These are phyloP conservation scores for Galeopsis tetrahit DNA, from an alignment of 257 asterid genomes.

Conservation along the genomic window DNA sequence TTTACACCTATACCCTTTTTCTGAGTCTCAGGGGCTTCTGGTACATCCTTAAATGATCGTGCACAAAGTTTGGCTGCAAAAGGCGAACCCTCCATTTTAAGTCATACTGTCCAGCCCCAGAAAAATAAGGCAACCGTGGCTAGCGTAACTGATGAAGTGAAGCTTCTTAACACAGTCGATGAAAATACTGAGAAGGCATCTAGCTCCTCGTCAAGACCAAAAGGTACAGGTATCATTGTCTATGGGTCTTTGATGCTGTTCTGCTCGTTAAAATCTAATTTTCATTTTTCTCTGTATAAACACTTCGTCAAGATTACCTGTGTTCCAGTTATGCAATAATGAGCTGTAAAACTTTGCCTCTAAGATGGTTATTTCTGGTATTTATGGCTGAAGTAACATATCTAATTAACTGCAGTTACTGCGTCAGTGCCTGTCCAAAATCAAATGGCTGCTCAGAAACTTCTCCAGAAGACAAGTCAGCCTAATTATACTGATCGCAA, in stretches of 20 bases:
- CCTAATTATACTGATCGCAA: slow-evolving; percentile 46
- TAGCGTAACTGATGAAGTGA: slow-evolving; percentile 40
- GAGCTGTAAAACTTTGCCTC: slow-evolving; percentile 16
- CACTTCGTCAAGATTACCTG: background rate
- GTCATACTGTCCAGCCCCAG: slow-evolving; percentile 41
- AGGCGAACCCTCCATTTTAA: slow-evolving; percentile 47
- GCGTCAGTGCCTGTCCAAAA: slow-evolving; percentile 83
- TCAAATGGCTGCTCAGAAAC: slow-evolving; percentile 91
- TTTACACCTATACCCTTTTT: slow-evolving; percentile 21
- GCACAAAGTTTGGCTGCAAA: slow-evolving; percentile 41
- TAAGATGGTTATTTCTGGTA: slow-evolving; percentile 26
- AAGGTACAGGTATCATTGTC: slow-evolving; percentile 48
- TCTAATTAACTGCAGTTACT: slow-evolving; percentile 48
- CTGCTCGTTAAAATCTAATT: background rate
- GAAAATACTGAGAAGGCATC: slow-evolving; percentile 52
- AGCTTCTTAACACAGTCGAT: slow-evolving; percentile 40
- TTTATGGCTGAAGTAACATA: slow-evolving; percentile 24
- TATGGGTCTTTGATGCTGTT: background rate
- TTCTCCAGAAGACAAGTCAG: slow-evolving; percentile 74
- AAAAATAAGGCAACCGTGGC: slow-evolving; percentile 40
- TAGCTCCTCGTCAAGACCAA: slow-evolving; percentile 60
- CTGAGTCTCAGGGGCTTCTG: slow-evolving; percentile 42
- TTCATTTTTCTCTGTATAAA: background rate
- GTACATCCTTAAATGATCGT: slow-evolving; percentile 42
- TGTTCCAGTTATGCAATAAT: background rate